Percentiles rank a stretch among this genome's conserved stretches.
phyloP scores from a whole-genome alignment of 331 rosid species.

The Erythrophleum ivorense region DNA sequence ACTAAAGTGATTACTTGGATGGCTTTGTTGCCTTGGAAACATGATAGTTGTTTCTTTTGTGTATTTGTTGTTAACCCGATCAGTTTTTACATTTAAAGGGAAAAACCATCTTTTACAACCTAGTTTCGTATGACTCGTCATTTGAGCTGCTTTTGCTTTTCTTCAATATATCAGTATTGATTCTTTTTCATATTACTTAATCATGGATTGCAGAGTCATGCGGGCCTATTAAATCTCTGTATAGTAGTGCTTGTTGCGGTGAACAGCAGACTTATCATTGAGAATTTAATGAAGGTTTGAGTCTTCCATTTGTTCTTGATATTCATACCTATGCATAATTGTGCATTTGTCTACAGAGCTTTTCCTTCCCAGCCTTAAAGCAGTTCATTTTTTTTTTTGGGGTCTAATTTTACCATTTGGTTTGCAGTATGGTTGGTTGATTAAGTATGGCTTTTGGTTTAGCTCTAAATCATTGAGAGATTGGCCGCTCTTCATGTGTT shows the following conservation, averaged over 20 bases:
- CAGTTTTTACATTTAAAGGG: constrained; percentile 1
- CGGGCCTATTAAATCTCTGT: constrained; percentile 94
- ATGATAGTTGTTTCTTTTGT: constrained; percentile 6
- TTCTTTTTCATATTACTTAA: constrained; percentile 5
- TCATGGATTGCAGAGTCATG: constrained; percentile 81
- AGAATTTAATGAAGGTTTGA: constrained; percentile 94
- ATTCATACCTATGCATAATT: constrained; percentile 9
- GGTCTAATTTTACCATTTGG: constrained; percentile 17
- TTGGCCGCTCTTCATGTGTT: constrained; percentile 98
- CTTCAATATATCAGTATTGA: not conserved
- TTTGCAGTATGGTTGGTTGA: constrained; percentile 96
- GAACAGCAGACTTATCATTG: constrained; percentile 94
- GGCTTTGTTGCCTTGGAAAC: constrained; percentile 9
- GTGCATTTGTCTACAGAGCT: constrained; percentile 19
- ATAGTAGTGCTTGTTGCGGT: constrained; percentile 96
- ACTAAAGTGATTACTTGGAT: not conserved
- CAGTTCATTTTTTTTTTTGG: not conserved
- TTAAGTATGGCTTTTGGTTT: constrained; percentile 90
- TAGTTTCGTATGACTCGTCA: not conserved
- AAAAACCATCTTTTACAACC: constrained; percentile 18
- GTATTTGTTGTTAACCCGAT: constrained; percentile 1
- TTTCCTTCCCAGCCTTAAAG: constrained; percentile 18
- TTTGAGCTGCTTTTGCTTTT: constrained; percentile 11
- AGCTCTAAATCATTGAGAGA: constrained; percentile 89
- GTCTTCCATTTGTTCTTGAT: constrained; percentile 22